phyloP scores from a whole-genome alignment of 83 land plant species.

The Picea abies region DNA sequence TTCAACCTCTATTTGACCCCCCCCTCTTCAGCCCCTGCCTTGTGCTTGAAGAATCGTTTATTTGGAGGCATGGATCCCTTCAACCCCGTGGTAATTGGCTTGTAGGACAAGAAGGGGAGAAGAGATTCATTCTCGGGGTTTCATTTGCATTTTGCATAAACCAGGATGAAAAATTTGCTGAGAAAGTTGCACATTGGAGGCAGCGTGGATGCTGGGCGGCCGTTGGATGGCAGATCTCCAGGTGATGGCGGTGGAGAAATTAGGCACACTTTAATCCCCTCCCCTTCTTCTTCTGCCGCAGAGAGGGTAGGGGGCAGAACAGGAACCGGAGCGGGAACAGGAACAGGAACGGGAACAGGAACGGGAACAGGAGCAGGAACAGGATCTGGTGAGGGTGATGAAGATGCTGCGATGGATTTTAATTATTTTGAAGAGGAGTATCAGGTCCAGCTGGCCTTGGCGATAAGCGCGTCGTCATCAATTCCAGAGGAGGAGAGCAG shows the following conservation, averaged over 20 bases:
- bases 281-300: constrained; percentile 18
- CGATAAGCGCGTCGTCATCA: constrained; percentile 72
- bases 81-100: neutral
- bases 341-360: neutral
- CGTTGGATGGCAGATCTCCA: constrained; percentile 23
- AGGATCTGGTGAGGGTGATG: neutral
- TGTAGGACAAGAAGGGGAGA: neutral
- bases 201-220: constrained; percentile 14
- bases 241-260: constrained; percentile 14
- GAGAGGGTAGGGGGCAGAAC: neutral
- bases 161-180: constrained; percentile 15
- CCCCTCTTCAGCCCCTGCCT: neutral
- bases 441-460: constrained; percentile 88
- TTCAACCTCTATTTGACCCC: no score
- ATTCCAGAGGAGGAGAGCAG: constrained; percentile 20
- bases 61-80: neutral
- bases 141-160: neutral
- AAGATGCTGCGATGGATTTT: constrained; percentile 20
- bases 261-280: constrained; percentile 19
- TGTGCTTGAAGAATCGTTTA: neutral
- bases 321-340: neutral
- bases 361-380: constrained; percentile 13
- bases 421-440: constrained; percentile 81
- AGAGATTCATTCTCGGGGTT: neutral
- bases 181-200: constrained; percentile 17